These are phyloP conservation scores for Galerina sulciceps DNA, from an alignment of 768 basidiomycete species.

Conservation along the genomic window DNA sequence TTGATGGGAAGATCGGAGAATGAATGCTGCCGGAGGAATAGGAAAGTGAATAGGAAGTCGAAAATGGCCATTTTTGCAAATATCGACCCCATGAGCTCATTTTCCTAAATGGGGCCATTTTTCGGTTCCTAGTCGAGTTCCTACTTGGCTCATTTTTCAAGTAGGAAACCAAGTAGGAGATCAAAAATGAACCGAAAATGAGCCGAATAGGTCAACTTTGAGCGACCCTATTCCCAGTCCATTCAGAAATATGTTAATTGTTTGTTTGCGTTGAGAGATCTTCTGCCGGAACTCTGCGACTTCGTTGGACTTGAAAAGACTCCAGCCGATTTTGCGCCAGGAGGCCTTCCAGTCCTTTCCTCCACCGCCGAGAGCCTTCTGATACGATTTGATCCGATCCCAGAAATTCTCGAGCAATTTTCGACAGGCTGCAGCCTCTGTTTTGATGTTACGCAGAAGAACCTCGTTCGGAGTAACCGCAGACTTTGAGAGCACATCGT, in stretches of 20 bases:
- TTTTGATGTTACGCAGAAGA: neutral
- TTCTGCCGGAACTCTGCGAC: neutral
- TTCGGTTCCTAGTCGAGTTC: too few species aligned
- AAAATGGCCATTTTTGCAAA: too few species aligned
- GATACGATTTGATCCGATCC: neutral
- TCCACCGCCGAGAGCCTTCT: neutral
- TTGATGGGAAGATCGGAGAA: too few species aligned
- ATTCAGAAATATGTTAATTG: neutral
- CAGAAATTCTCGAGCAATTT: neutral
- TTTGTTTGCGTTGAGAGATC: neutral
- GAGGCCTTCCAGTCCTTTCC: neutral
- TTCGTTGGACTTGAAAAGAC: neutral
- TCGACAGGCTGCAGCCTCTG: neutral
- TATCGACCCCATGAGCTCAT: too few species aligned
- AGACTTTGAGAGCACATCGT: neutral
- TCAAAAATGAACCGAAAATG: too few species aligned
- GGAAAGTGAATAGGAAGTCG: too few species aligned
- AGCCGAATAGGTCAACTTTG: too few species aligned
- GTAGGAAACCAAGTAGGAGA: too few species aligned
- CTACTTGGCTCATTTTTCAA: too few species aligned
- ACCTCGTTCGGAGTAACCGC: neutral
- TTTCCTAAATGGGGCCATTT: too few species aligned
- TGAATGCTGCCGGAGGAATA: too few species aligned
- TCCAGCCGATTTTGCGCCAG: slow-evolving; percentile 5
- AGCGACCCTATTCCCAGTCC: neutral